Base-by-base conservation (phyloP, 768 basidiomycete genomes). In the Dioszegia aurantiaca region DNA sequence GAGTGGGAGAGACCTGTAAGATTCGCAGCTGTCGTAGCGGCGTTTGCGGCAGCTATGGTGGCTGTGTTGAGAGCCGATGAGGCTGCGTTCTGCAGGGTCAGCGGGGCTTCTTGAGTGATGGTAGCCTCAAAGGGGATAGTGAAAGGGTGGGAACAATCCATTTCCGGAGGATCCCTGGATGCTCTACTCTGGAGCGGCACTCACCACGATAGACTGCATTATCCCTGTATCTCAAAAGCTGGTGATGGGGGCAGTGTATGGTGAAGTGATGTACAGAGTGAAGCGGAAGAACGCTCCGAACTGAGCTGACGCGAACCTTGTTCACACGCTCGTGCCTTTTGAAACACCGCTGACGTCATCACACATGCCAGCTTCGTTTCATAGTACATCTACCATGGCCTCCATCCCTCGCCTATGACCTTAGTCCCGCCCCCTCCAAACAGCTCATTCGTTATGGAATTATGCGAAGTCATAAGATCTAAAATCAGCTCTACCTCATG, bases 391-490 rank as follows among this genome's bases (percentile, higher is more conserved):
- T 33, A 72, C 74, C 74, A 76, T 33, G 72, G 72, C 36, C 65
- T 68, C 75, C 75, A 76, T 11, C 69, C 63, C 1, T 72, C 69
- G 8, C 63, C 57, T 45, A 45, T 24, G 9, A 8, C 10, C 23
- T 68, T 70, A 2, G 33, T 33, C 6, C 68, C 60, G 6, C 62
- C 59, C 46, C 57, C 58, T 6, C 74, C 75, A 41, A 61, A 67
- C 47, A 77, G 41, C 48, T 75, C 75, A 41, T 77, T 74, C 42
- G 72, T 73, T 4, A 77, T 70, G 11, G 63, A 54, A 45, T 70
- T 72, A 45, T 77, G 75, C 41, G 72, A 67, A 8, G 70, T 72
- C 75, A 77, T 77, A 14, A 77, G 56, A 42, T 75, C 75, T 77
- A 41, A 2, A n/a, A n/a, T n/a, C n/a, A n/a, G n/a, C n/a, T n/a